Conservation (phyloP, 2,329 filamentous ascomycete species). For the Alternaria brassicae region DNA sequence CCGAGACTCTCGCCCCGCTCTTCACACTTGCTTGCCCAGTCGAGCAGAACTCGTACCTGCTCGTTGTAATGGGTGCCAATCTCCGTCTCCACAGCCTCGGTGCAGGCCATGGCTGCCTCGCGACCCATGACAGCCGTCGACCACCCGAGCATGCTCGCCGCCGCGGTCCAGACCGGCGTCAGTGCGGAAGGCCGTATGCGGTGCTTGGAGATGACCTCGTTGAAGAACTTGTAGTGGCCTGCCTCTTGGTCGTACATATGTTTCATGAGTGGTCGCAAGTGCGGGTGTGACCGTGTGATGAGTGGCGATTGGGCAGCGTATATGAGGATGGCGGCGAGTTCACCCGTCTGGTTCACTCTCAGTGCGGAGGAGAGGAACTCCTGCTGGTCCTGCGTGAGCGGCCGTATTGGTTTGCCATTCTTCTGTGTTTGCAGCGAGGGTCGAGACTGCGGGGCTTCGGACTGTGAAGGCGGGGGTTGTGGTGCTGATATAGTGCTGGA, state of each 20-base stretch:
- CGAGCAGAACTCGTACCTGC: conserved; percentile 81
- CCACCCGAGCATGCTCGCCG: conserved; percentile 86
- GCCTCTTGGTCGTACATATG: conserved; percentile 99
- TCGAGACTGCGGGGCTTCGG: background rate
- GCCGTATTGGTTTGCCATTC: conserved; percentile 27
- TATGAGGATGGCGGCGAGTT: conserved; percentile 94
- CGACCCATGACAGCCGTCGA: conserved; percentile 85
- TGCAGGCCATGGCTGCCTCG: conserved; percentile 98
- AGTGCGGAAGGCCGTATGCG: conserved; percentile 91
- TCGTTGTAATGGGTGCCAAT: conserved; percentile 96
- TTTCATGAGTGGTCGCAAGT: conserved; percentile 87
- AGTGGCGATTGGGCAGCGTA: conserved; percentile 87
- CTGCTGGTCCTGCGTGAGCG: conserved; percentile 42
- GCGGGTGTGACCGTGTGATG: conserved; percentile 80
- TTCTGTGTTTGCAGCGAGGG: conserved; percentile 15
- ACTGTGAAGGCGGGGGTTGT: conserved; percentile 10
- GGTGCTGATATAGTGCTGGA: conserved; percentile 18
- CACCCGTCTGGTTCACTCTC: conserved; percentile 95
- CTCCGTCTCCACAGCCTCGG: conserved; percentile 97
- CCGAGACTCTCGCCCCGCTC: conserved; percentile 79
- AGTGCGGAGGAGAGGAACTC: conserved; percentile 60
- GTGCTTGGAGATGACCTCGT: conserved; percentile 80
- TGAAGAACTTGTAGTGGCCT: conserved; percentile 86
- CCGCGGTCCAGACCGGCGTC: conserved; percentile 85
- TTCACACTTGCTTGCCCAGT: conserved; percentile 81